phyloP scores from a whole-genome alignment of 805 yeast species.

The Saccharomyces cerevisiae region DNA sequence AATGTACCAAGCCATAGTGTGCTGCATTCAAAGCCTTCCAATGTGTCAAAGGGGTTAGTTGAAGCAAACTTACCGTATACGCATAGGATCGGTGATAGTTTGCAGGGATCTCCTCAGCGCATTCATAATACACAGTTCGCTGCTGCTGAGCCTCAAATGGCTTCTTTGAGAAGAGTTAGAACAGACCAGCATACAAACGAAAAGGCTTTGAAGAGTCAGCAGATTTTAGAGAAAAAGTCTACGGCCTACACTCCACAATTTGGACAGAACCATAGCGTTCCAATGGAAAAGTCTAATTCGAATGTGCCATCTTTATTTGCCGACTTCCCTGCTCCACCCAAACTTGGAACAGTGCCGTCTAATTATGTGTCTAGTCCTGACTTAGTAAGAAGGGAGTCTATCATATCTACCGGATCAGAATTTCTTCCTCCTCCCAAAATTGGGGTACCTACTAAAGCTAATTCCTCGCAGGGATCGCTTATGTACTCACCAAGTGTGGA shows the following conservation, averaged over 20 bases:
- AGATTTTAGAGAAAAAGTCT: background rate
- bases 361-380: slow-evolving; percentile 8
- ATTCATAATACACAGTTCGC: background rate
- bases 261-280: background rate
- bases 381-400: slow-evolving; percentile 12
- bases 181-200: slow-evolving; percentile 6
- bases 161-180: slow-evolving; percentile 7
- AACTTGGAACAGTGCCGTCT: background rate
- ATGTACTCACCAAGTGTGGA: background rate
- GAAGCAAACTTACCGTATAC: background rate
- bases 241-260: background rate
- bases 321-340: slow-evolving; percentile 3
- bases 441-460: background rate
- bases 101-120: slow-evolving; percentile 14
- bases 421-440: slow-evolving; percentile 22
- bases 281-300: background rate
- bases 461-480: background rate
- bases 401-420: slow-evolving; percentile 4
- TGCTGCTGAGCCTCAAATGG: background rate
- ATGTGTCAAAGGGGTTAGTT: background rate
- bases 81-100: slow-evolving; percentile 8
- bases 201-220: background rate
- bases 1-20: background rate
- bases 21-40: background rate
- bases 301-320: background rate